Base-by-base conservation (phyloP, 345 rosid species). In the Arabis hirsuta region DNA sequence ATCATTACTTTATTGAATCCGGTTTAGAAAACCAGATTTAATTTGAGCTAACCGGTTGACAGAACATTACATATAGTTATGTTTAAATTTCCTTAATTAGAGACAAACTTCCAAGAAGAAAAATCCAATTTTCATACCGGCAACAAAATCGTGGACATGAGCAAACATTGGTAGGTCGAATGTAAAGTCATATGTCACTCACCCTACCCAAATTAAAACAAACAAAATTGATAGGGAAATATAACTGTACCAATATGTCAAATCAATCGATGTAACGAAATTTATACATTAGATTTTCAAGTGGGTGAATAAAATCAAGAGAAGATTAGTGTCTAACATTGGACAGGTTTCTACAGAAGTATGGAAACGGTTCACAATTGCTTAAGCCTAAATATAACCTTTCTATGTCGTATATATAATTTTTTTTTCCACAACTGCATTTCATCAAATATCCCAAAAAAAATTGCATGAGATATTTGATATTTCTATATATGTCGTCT, bases 201-300 rank as follows among this genome's bases (percentile, higher is more conserved):
- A 63, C 76, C 74, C 71, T 71, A 76, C 74, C 72, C 26, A 76
- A 69, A 48, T 12, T 62, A 43, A 29, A 70, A 9, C 24, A 55
- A 19, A 52, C 6, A 31, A 64, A 24, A 38, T 27, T 59, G 36
- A 54, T 46, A 22, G 46, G 8, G 54, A 47, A 43, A 22, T 59
- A 74, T 74, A 52, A 67, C 61, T 67, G 73, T 51, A 68, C 73
- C 63, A 53, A 24, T 41, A 60, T 68, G 56, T 67, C 79, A 75
- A 67, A 75, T 74, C 79, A 75, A 47, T 53, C 57, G 52, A 61
- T 55, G 34, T 74, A 34, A 14, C 11, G 8, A 44, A 53, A 68
- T 53, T 57, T 24, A 52, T 24, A 60, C 55, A 67, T 68, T 19
- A 31, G 38, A 43, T 19, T 5, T 51, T 20, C 14, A 41, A 71